Evolutionary conservation across 176 grass and related monocot genomes (phyloP).

Genomic region (maize (Zea mays)): Zm-B73-REFERENCE-NAM-5.0 NC_050104.1:74450501-74451000

Average conservation of each 20-base stretch:
- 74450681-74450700: slow-evolving; percentile 3
- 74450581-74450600: not conserved
- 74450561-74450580: slow-evolving; percentile 4
- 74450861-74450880: not conserved
- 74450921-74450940: slow-evolving; percentile 30
- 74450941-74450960: slow-evolving; percentile 85
- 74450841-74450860: not conserved
- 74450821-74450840: slow-evolving; percentile 37
- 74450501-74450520: not conserved
- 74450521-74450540: slow-evolving; percentile 10
- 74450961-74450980: slow-evolving; percentile 67
- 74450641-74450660: slow-evolving; percentile 3
- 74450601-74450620: not conserved
- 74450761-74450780: slow-evolving; percentile 82
- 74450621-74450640: not conserved
- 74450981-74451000: slow-evolving; percentile 54
- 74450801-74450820: slow-evolving; percentile 77
- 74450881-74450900: not conserved
- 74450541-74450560: slow-evolving; percentile 26
- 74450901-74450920: slow-evolving; percentile 3
- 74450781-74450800: slow-evolving; percentile 77
- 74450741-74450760: slow-evolving; percentile 98
- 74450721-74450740: slow-evolving; percentile 89
- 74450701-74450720: slow-evolving; percentile 2
- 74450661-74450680: not conserved